These are phyloP conservation scores for Cercophora scortea DNA, from an alignment of 495 filamentous ascomycete species.

Conservation along the genomic window DNA sequence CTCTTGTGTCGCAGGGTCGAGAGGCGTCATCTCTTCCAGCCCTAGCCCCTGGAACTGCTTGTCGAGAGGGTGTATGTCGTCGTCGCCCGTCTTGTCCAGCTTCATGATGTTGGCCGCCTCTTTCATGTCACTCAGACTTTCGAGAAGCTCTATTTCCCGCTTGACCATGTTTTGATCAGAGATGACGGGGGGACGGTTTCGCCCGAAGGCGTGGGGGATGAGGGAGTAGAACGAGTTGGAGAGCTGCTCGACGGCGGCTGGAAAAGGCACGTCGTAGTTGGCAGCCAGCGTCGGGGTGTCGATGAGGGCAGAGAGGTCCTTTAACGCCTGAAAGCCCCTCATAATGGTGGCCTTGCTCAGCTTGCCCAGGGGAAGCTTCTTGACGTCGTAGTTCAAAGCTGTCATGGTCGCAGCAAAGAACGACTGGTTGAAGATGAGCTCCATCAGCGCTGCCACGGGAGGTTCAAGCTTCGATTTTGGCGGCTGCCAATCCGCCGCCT, in stretches of 20 bases:
- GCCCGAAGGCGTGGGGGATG: conserved; percentile 77
- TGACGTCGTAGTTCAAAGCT: conserved; percentile 64
- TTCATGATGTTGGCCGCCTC: conserved; percentile 73
- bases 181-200: conserved; percentile 62
- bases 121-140: conserved; percentile 75
- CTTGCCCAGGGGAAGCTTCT: conserved; percentile 77
- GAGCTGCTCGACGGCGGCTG: conserved; percentile 45
- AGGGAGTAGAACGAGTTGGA: conserved; percentile 72
- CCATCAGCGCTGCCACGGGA: conserved; percentile 58
- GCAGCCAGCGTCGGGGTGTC: conserved; percentile 37
- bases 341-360: conserved; percentile 68
- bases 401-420: conserved; percentile 59
- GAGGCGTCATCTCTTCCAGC: conserved; percentile 66
- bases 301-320: conserved; percentile 61
- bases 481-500: conserved; percentile 24
- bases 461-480: conserved; percentile 48
- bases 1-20: conserved; percentile 52
- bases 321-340: conserved; percentile 62
- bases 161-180: conserved; percentile 46
- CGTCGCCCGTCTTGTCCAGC: conserved; percentile 37
- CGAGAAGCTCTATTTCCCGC: conserved; percentile 66
- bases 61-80: conserved; percentile 56
- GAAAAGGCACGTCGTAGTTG: conserved; percentile 33
- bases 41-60: conserved; percentile 61
- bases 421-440: conserved; percentile 73